A percentile compares a stretch with the other conserved stretches of the same genome.
phyloP scores from a whole-genome alignment of 352 stramenopile species.

The Thalassiosira livingstoniorum region DNA sequence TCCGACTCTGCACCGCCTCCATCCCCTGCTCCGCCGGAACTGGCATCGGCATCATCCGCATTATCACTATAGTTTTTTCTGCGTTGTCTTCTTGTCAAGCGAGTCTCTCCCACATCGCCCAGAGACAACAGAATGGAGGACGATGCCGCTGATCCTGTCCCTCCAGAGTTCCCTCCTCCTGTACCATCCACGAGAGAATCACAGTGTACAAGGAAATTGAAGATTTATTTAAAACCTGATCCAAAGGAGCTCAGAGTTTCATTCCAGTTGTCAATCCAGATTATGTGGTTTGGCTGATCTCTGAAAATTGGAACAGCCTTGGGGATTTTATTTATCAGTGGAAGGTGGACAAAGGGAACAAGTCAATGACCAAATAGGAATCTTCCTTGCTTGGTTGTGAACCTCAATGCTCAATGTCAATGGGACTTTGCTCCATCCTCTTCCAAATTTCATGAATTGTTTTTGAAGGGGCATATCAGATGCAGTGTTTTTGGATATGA shows the following conservation, averaged over 20 bases:
- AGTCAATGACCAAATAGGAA: constrained; percentile 16
- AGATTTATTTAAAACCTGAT: too few relatives aligned
- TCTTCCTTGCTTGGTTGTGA: constrained; percentile 17
- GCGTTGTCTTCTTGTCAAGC: constrained; percentile 36
- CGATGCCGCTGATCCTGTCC: too few relatives aligned
- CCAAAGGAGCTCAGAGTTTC: neutral
- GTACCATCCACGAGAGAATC: neutral
- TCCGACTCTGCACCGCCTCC: neutral
- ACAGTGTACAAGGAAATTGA: constrained; percentile 5
- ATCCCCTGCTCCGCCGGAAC: neutral
- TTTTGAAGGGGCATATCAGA: neutral
- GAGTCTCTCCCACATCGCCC: constrained; percentile 18
- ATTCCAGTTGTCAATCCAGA: neutral
- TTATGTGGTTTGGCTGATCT: constrained; percentile 8
- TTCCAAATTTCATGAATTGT: constrained; percentile 5
- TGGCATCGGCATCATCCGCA: constrained; percentile 5
- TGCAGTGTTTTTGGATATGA: neutral
- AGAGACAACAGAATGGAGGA: too few relatives aligned
- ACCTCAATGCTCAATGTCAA: constrained; percentile 18
- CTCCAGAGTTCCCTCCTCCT: neutral
- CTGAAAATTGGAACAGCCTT: constrained; percentile 27
- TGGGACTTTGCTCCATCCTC: constrained; percentile 4
- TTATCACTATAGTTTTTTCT: too few relatives aligned
- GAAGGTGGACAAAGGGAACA: constrained; percentile 14
- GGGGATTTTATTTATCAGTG: neutral